These are phyloP conservation scores for Paraconiothyrium sp. DNA, from an alignment of 2,329 filamentous ascomycete genomes.

Conservation along the genomic window DNA sequence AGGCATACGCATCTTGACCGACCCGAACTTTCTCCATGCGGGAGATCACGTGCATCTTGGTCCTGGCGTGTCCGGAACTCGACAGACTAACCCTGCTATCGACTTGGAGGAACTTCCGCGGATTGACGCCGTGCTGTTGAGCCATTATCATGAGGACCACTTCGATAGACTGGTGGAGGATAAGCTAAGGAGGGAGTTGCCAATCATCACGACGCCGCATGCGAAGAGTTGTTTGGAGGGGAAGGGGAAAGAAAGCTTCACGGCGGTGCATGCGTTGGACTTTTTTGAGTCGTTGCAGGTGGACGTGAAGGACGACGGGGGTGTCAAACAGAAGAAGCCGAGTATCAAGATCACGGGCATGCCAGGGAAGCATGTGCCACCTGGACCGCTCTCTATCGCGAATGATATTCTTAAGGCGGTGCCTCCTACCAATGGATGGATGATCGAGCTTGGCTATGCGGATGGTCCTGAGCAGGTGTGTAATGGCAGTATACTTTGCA, in stretches of 20 bases:
- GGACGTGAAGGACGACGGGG: conserved; percentile 45
- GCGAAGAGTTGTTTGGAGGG: conserved; percentile 63
- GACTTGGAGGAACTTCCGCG: conserved; percentile 67
- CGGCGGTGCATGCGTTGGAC: conserved; percentile 63
- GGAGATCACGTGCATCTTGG: conserved; percentile 74
- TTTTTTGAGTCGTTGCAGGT: conserved; percentile 64
- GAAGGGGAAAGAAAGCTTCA: conserved; percentile 62
- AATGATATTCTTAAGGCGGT: conserved; percentile 63
- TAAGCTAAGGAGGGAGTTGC: conserved; percentile 62
- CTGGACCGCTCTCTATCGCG: conserved; percentile 52
- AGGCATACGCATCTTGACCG: conserved; percentile 64
- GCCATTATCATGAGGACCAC: conserved; percentile 71
- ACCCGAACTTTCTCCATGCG: conserved; percentile 66
- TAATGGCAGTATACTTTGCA: background rate
- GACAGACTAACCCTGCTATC: conserved; percentile 68
- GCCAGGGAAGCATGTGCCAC: conserved; percentile 71
- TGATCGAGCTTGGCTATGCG: conserved; percentile 67
- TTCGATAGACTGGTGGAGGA: conserved; percentile 64
- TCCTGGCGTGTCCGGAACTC: conserved; percentile 66
- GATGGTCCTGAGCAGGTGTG: background rate
- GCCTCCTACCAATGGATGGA: conserved; percentile 73
- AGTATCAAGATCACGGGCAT: conserved; percentile 68
- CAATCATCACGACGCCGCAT: conserved; percentile 71
- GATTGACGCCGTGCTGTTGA: conserved; percentile 68
- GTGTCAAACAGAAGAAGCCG: conserved; percentile 30